These are phyloP conservation scores for Exophiala dermatitidis DNA, from an alignment of 2,329 filamentous ascomycete species.

Conservation along the genomic window DNA sequence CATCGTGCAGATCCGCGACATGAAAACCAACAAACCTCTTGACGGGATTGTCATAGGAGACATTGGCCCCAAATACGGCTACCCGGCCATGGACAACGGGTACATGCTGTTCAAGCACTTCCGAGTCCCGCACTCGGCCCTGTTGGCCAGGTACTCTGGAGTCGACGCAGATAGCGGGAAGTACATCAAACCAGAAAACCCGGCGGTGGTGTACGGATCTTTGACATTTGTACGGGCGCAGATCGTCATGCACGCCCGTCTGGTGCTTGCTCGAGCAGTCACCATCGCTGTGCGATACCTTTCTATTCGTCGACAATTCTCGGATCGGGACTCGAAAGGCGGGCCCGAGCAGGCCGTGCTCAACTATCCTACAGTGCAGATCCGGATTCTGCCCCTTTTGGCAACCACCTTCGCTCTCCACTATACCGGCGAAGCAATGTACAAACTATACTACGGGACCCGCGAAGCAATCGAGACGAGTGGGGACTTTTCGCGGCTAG, in stretches of 20 bases:
- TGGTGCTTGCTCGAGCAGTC: constrained; percentile 48
- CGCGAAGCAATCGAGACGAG: constrained; percentile 41
- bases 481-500: constrained; percentile 45
- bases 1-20: constrained; percentile 46
- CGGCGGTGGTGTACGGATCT: constrained; percentile 46
- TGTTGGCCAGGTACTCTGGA: constrained; percentile 45
- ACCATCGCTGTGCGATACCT: constrained; percentile 48
- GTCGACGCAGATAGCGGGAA: constrained; percentile 42
- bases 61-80: constrained; percentile 51
- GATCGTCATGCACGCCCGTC: constrained; percentile 41
- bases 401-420: constrained; percentile 49
- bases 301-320: constrained; percentile 45
- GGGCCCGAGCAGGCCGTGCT: constrained; percentile 43
- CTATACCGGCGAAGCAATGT: constrained; percentile 41
- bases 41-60: constrained; percentile 47
- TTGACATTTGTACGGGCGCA: constrained; percentile 42
- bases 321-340: constrained; percentile 41
- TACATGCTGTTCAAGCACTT: constrained; percentile 48
- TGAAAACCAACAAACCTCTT: constrained; percentile 43
- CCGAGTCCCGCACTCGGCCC: constrained; percentile 42
- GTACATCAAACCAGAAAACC: constrained; percentile 43
- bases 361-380: constrained; percentile 50
- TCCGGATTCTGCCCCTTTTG: constrained; percentile 47
- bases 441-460: constrained; percentile 42
- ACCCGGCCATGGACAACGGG: constrained; percentile 47